Percentiles rank a stretch among this genome's conserved stretches.
These are phyloP conservation scores for Citrus hindsii DNA, from an alignment of 345 rosid genomes.

Conservation along the genomic window DNA sequence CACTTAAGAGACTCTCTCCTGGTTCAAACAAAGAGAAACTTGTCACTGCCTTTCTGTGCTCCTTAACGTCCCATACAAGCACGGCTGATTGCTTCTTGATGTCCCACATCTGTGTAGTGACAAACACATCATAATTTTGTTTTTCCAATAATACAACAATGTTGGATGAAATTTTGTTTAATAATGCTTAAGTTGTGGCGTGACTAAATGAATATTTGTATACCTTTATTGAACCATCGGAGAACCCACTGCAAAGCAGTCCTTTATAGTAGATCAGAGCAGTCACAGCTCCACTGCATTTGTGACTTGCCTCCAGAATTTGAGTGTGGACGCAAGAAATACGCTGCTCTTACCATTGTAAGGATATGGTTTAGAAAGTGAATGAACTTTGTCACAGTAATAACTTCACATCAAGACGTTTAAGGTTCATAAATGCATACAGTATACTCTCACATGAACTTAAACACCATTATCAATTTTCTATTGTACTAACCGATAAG, in stretches of 20 bases:
- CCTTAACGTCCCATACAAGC: constrained; percentile 63
- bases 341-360: constrained; percentile 50
- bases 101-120: constrained; percentile 61
- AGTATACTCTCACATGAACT: not conserved
- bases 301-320: constrained; percentile 63
- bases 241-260: constrained; percentile 74
- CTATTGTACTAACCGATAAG: constrained; percentile 56
- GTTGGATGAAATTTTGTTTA: no score
- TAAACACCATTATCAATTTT: not conserved
- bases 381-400: not conserved
- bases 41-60: constrained; percentile 71
- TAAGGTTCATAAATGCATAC: not conserved
- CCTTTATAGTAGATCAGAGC: constrained; percentile 88
- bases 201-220: not conserved
- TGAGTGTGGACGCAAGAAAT: constrained; percentile 93
- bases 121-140: not conserved
- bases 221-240: constrained; percentile 88
- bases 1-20: constrained; percentile 81
- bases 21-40: constrained; percentile 73
- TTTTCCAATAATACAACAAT: not conserved
- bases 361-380: not conserved
- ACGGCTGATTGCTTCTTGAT: constrained; percentile 52
- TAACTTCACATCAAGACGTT: not conserved
- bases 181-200: no score
- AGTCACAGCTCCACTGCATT: constrained; percentile 69